A percentile compares a stretch with the other conserved stretches of the same genome.
phyloP scores from a whole-genome alignment of 495 filamentous ascomycete species.

The Penicillium macrosclerotiorum region DNA sequence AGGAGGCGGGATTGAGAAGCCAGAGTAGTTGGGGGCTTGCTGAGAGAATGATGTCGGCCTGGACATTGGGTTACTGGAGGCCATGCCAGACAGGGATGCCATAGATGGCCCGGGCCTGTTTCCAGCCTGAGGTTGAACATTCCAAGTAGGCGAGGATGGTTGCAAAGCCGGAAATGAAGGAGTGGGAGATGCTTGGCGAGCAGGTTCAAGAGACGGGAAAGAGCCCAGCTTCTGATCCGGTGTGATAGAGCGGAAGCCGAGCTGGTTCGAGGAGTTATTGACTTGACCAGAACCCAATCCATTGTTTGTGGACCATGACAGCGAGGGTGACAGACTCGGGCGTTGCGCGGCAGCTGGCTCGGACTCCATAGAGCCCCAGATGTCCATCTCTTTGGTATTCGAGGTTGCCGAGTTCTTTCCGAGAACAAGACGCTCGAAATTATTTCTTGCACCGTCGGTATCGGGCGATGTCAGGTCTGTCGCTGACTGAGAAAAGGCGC shows the following conservation, averaged over 20 bases:
- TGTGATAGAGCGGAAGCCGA: slow-evolving; percentile 47
- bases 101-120: slow-evolving; percentile 23
- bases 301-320: slow-evolving; percentile 47
- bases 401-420: slow-evolving; percentile 45
- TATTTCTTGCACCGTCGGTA: slow-evolving; percentile 53
- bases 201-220: slow-evolving; percentile 50
- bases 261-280: slow-evolving; percentile 18
- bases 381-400: slow-evolving; percentile 33
- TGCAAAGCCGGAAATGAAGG: slow-evolving; percentile 34
- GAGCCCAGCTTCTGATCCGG: slow-evolving; percentile 50
- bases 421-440: slow-evolving; percentile 86
- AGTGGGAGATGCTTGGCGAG: slow-evolving; percentile 29
- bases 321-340: slow-evolving; percentile 36
- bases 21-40: slow-evolving; percentile 35
- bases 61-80: slow-evolving; percentile 17
- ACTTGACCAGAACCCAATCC: slow-evolving; percentile 8
- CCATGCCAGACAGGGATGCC: slow-evolving; percentile 28
- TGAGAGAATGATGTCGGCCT: slow-evolving; percentile 19
- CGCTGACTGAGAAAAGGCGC: slow-evolving; percentile 24
- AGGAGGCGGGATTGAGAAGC: slow-evolving; percentile 49
- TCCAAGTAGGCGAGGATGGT: slow-evolving; percentile 33
- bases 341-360: slow-evolving; percentile 24
- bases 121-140: slow-evolving; percentile 18
- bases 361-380: slow-evolving; percentile 36
- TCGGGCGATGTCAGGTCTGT: slow-evolving; percentile 24